These are phyloP conservation scores for Fusarium sp. DNA, from an alignment of 2,329 filamentous ascomycete genomes.

Conservation along the genomic window DNA sequence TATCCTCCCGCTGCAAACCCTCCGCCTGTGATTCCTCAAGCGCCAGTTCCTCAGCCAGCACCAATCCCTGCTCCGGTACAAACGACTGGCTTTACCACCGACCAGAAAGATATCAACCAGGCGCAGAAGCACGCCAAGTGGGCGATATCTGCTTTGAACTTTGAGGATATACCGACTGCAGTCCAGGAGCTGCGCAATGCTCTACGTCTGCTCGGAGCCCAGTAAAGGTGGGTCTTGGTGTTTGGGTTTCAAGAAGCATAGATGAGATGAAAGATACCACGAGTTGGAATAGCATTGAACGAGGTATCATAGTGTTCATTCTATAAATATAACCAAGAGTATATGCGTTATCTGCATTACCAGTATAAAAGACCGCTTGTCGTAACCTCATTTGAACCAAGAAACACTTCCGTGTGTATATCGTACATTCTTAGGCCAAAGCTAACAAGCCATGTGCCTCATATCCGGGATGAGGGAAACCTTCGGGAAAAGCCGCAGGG, in stretches of 20 bases:
- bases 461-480: constrained; percentile 29
- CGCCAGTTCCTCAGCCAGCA: constrained; percentile 26
- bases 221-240: constrained; percentile 33
- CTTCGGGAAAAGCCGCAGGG: constrained; percentile 18
- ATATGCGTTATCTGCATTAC: constrained; percentile 27
- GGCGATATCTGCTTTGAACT: constrained; percentile 96
- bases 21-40: constrained; percentile 39
- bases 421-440: constrained; percentile 21
- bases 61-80: constrained; percentile 29
- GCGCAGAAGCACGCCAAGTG: constrained; percentile 97
- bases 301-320: constrained; percentile 16
- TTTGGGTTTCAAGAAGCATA: constrained; percentile 26
- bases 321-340: constrained; percentile 27
- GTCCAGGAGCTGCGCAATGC: constrained; percentile 86
- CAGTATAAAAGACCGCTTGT: constrained; percentile 24
- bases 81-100: constrained; percentile 29
- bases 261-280: constrained; percentile 36
- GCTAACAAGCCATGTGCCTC: constrained; percentile 23
- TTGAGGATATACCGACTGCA: constrained; percentile 93
- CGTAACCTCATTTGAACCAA: constrained; percentile 38
- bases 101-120: constrained; percentile 73
- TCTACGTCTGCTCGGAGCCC: constrained; percentile 75
- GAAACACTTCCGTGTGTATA: background rate
- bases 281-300: constrained; percentile 18
- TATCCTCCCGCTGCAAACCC: constrained; percentile 40